A percentile compares a stretch with the other conserved stretches of the same genome.
phyloP scores from a whole-genome alignment of 768 basidiomycete species.

The Lactarius indigo region DNA sequence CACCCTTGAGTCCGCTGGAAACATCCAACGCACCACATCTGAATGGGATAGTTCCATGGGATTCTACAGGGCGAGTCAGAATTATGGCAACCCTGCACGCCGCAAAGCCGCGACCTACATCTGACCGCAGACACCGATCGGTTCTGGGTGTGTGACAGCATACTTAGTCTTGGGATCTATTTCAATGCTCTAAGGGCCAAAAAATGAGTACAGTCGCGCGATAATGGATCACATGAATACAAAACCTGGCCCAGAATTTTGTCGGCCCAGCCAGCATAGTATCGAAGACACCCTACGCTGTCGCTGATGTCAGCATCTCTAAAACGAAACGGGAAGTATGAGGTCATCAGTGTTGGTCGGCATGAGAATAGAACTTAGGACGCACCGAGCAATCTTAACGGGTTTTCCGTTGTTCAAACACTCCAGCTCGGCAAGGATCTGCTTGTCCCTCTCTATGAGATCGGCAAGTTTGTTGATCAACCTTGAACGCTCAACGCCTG shows the following conservation, averaged over 20 bases:
- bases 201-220: conserved; percentile 5
- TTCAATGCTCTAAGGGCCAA: conserved; percentile 60
- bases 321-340: not conserved
- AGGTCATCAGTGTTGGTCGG: conserved; percentile 24
- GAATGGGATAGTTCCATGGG: conserved; percentile 92
- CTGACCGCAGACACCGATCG: conserved; percentile 93
- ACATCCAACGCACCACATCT: conserved; percentile 58
- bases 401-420: conserved; percentile 90
- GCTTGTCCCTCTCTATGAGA: conserved; percentile 79
- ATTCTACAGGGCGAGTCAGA: conserved; percentile 45
- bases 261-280: conserved; percentile 96
- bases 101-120: conserved; percentile 47
- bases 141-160: conserved; percentile 84
- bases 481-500: conserved; percentile 77
- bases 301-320: conserved; percentile 84
- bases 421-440: conserved; percentile 83
- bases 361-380: conserved; percentile 26
- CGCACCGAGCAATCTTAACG: conserved; percentile 52
- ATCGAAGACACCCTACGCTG: conserved; percentile 72
- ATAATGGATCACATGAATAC: conserved; percentile 23
- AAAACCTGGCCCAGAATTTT: conserved; percentile 83
- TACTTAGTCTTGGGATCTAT: conserved; percentile 76
- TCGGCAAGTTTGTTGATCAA: conserved; percentile 85
- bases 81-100: conserved; percentile 20
- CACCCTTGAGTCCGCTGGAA: not conserved